phyloP scores from a whole-genome alignment of 306 rosid species.

The Pyrus bretschneideri region DNA sequence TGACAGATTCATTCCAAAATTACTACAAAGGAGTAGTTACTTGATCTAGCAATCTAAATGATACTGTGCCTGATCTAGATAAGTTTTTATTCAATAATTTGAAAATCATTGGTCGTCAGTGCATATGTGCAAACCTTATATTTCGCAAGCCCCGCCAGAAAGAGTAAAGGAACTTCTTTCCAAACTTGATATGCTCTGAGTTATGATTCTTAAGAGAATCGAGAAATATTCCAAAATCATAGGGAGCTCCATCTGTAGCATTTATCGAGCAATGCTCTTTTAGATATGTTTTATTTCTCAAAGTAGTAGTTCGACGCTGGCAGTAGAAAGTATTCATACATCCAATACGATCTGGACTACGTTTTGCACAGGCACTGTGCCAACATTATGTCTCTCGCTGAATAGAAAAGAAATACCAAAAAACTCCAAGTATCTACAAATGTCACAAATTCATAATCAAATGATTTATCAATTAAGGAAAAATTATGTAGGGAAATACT shows the following conservation, averaged over 20 bases:
- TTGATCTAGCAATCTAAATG: too few species aligned
- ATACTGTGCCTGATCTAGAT: too few species aligned
- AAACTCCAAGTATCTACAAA: not conserved
- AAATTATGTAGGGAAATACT: not conserved
- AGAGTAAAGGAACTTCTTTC: not conserved
- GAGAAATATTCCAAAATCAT: not conserved
- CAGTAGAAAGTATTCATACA: not conserved
- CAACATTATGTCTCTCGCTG: not conserved
- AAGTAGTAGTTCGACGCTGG: not conserved
- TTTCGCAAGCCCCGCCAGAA: not conserved
- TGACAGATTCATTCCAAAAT: not conserved
- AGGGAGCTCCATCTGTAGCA: fast-evolving
- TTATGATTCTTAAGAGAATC: not conserved
- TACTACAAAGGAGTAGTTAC: not conserved
- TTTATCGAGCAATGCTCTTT: not conserved
- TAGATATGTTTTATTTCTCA: not conserved
- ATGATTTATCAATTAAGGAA: not conserved
- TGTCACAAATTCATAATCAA: not conserved
- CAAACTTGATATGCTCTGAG: not conserved
- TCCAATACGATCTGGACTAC: fast-evolving
- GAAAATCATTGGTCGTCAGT: too few species aligned
- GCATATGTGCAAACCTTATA: not conserved
- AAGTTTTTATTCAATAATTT: too few species aligned
- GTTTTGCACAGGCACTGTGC: fast-evolving
- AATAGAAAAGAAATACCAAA: not conserved